Percentiles rank a stretch among this genome's conserved stretches.
Evolutionary conservation across 2,329 filamentous ascomycete species (phyloP).

Genomic region (Trichoderma hamatum): DNA sequence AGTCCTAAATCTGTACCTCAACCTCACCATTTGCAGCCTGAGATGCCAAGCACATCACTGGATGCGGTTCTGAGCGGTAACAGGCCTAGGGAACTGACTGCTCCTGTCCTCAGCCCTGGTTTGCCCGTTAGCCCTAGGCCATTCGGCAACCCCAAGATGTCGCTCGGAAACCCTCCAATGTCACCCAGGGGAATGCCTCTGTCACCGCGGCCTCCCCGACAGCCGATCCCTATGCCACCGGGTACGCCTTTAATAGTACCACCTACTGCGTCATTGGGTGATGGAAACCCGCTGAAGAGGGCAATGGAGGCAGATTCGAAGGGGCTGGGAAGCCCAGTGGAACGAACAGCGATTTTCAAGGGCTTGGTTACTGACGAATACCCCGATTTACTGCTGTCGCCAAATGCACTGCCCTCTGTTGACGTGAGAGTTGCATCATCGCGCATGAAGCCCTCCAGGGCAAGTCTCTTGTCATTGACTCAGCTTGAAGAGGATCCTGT

Average conservation of each 20-base stretch:
- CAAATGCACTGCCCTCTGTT: constrained; percentile 85
- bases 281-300: constrained; percentile 21
- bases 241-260: constrained; percentile 66
- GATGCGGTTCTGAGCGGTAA: constrained; percentile 53
- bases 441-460: constrained; percentile 86
- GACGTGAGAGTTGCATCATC: constrained; percentile 89
- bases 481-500: constrained; percentile 89
- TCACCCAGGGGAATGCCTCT: constrained; percentile 65
- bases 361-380: constrained; percentile 85
- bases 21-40: constrained; percentile 42
- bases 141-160: constrained; percentile 51
- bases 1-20: constrained; percentile 43
- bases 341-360: constrained; percentile 64
- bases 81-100: constrained; percentile 40
- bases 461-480: constrained; percentile 78
- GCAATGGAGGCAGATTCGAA: constrained; percentile 37
- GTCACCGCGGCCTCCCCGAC: constrained; percentile 73
- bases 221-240: constrained; percentile 72
- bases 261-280: constrained; percentile 27
- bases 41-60: constrained; percentile 53
- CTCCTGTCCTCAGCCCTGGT: constrained; percentile 60
- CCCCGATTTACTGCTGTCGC: constrained; percentile 80
- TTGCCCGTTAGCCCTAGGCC: constrained; percentile 64
- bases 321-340: constrained; percentile 44
- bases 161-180: constrained; percentile 66